phyloP scores from a whole-genome alignment of 148 eudicot genomes.

The Beta vulgaris region DNA sequence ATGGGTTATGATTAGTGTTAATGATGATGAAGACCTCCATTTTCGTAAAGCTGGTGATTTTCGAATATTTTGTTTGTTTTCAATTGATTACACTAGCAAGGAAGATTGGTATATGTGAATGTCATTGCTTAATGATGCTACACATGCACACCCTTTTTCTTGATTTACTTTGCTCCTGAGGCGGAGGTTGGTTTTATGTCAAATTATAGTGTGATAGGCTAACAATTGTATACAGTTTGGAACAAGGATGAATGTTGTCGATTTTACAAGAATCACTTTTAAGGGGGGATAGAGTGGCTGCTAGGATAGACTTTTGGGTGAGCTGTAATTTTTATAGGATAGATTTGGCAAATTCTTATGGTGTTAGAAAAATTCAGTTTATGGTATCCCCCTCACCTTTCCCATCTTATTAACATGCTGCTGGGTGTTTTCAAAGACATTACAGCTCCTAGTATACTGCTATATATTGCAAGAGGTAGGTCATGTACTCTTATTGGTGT shows the following conservation, averaged over 20 bases:
- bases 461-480: no score
- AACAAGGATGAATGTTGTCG: neutral
- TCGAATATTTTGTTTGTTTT: neutral
- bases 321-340: neutral
- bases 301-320: neutral
- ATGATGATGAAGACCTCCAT: constrained; percentile 91
- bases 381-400: neutral
- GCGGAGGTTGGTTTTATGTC: no score
- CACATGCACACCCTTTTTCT: no score
- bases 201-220: neutral
- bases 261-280: neutral
- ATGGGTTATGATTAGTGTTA: constrained; percentile 96
- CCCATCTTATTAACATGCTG: neutral
- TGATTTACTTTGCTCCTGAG: no score
- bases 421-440: no score
- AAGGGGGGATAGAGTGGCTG: neutral
- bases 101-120: neutral
- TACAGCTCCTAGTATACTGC: no score
- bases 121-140: no score
- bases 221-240: neutral
- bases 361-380: no score
- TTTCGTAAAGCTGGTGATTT: constrained; percentile 88
- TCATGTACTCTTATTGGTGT: no score
- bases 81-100: neutral
- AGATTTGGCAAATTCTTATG: no score